Conservation (phyloP, 140 eudicot species). For the Stevia rebaudiana region DNA sequence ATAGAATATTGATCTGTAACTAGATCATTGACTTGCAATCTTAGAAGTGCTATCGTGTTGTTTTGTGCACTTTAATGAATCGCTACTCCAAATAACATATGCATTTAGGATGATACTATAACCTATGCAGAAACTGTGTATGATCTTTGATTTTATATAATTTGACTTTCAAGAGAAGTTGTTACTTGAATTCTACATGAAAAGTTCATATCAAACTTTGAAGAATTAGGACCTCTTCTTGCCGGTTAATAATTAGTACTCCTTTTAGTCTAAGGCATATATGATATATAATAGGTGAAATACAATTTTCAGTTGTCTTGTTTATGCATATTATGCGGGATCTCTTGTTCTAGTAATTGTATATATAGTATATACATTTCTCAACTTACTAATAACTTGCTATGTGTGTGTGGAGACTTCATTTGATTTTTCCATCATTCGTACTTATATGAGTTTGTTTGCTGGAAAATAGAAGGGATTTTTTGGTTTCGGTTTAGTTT, state of each 20-base stretch:
- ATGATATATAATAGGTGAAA: slow-evolving; percentile 2
- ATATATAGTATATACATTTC: background rate
- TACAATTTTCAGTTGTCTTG: background rate
- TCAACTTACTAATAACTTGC: slow-evolving; percentile 6
- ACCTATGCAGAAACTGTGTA: background rate
- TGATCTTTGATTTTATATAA: slow-evolving; percentile 8
- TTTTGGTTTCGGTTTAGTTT: background rate
- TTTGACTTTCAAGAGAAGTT: slow-evolving; percentile 8
- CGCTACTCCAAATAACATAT: background rate
- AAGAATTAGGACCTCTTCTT: slow-evolving; percentile 1
- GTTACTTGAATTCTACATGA: background rate
- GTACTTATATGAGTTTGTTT: background rate
- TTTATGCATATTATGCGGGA: background rate
- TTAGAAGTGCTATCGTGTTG: background rate
- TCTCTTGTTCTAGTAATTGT: slow-evolving; percentile 6
- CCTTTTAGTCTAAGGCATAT: background rate
- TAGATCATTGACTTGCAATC: slow-evolving; percentile 1
- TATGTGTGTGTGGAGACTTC: slow-evolving; percentile 1
- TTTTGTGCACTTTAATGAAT: background rate
- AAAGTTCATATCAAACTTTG: background rate
- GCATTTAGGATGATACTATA: background rate
- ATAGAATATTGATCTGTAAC: slow-evolving; percentile 4
- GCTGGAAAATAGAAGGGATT: slow-evolving; percentile 8
- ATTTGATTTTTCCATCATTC: background rate
- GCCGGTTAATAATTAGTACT: background rate